Evolutionary conservation across 371 early-diverging fungal genomes (phyloP), one percentile per base, ranked within the genome.

Genomic region (Rhizomucor miehei): DNA sequence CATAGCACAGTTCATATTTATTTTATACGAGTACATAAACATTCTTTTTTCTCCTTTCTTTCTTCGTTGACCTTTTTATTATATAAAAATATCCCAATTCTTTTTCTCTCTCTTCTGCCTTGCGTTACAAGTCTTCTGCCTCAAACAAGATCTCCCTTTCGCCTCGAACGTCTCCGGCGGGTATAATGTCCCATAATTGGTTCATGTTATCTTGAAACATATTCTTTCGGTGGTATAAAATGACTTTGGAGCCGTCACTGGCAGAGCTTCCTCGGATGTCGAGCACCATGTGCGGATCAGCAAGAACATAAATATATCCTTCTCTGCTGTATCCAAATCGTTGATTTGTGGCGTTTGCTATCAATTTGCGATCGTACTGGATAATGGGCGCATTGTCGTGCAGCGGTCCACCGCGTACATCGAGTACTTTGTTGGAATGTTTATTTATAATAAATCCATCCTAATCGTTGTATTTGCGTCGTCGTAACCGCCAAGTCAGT

Each of bases 91-190:
- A 29, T 29, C 29, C 8, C 29, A 29, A 29, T 5, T 29, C 8
- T 29, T 5, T 29, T 3, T 8, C 5, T 29, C 29, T n/a, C n/a
- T n/a, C n/a, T n/a, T n/a, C n/a, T n/a, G n/a, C n/a, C n/a, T n/a
- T n/a, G n/a, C 29, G 8, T 29, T 29, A 29, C 29, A 29, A 8
- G 8, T 29, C 29, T 29, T 77, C 72, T 10, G 70, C 70, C 55
- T 77, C 77, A 56, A 77, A 77, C 54, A 77, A 66, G 17, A 71
- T 53, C 39, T 77, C 77, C n/a, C 70, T 45, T 54, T 69, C 66
- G 20, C 57, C 66, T 51, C 72, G 56, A 0, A 69, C 72, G 19
- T 71, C 51, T 0, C 77, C 77, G 10, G 77, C 77, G 20, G 74
- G 69, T 35, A 71, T 59, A 24, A 77, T 48, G 51, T 77, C 77